Conservation (phyloP, 176 grass and related monocot species). For the Oropetium thomaeum region DNA sequence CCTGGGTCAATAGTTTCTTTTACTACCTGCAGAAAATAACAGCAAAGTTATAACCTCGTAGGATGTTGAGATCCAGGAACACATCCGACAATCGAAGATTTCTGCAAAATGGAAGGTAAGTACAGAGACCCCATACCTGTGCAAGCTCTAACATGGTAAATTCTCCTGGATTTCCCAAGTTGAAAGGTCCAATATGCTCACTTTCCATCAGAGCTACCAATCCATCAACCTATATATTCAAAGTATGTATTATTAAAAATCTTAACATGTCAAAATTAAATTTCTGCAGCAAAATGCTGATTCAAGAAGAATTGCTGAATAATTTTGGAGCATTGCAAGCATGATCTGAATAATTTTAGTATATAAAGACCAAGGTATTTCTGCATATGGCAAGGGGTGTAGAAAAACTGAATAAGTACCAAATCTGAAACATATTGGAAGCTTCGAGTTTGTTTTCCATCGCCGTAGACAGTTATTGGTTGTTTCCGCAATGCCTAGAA, state of each 20-base stretch:
- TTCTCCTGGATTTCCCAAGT: conserved; percentile 95
- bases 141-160: conserved; percentile 98
- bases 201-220: conserved; percentile 33
- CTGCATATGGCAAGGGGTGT: neutral
- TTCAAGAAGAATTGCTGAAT: neutral
- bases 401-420: conserved; percentile 43
- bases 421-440: conserved; percentile 97
- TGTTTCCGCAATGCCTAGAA: conserved; percentile 76
- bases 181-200: conserved; percentile 84
- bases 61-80: neutral
- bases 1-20: conserved; percentile 85
- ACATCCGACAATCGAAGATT: neutral
- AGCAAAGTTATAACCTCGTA: neutral
- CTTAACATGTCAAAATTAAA: neutral
- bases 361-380: conserved; percentile 9
- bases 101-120: neutral
- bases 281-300: neutral
- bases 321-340: neutral
- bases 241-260: neutral
- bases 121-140: conserved; percentile 44
- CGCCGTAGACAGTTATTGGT: conserved; percentile 95
- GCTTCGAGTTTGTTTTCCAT: conserved; percentile 96
- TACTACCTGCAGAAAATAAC: conserved; percentile 57
- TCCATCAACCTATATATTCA: no score
- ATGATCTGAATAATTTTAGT: neutral